These are phyloP conservation scores for Nannochloropsis granulata DNA, from an alignment of 108 stramenopile genomes.

Conservation along the genomic window DNA sequence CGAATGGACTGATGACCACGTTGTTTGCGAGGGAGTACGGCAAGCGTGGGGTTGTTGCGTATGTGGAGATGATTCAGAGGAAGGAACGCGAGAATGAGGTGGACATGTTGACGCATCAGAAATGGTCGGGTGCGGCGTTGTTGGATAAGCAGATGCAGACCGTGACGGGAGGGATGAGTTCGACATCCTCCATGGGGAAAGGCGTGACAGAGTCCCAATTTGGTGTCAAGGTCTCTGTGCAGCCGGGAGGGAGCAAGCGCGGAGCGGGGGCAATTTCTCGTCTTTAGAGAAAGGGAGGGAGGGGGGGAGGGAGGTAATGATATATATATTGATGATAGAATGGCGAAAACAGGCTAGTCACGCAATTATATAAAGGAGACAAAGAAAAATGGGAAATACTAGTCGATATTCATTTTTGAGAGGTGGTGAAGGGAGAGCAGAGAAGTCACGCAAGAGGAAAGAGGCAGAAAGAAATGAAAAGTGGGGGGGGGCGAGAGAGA, in stretches of 20 bases:
- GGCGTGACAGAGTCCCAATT: conserved; percentile 28
- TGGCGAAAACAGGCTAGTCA: no score
- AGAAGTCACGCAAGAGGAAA: no score
- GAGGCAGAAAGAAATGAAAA: no score
- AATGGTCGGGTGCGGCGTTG: conserved; percentile 86
- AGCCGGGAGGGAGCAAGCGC: background rate
- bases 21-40: conserved; percentile 66
- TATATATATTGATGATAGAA: no score
- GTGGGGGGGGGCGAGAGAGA: no score
- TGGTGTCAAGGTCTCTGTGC: background rate
- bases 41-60: conserved; percentile 68
- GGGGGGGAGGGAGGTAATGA: no score
- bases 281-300: background rate
- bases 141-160: conserved; percentile 69
- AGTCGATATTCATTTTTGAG: no score
- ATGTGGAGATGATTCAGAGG: conserved; percentile 78
- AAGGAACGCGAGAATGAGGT: conserved; percentile 67
- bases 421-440: no score
- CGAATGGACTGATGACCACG: conserved; percentile 71
- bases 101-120: conserved; percentile 78
- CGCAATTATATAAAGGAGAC: no score
- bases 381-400: no score
- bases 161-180: conserved; percentile 67
- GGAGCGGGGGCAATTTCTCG: background rate
- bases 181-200: conserved; percentile 68